These are phyloP conservation scores for Cucurbita argyrosperma DNA, from an alignment of 306 rosid species.

Conservation along the genomic window DNA sequence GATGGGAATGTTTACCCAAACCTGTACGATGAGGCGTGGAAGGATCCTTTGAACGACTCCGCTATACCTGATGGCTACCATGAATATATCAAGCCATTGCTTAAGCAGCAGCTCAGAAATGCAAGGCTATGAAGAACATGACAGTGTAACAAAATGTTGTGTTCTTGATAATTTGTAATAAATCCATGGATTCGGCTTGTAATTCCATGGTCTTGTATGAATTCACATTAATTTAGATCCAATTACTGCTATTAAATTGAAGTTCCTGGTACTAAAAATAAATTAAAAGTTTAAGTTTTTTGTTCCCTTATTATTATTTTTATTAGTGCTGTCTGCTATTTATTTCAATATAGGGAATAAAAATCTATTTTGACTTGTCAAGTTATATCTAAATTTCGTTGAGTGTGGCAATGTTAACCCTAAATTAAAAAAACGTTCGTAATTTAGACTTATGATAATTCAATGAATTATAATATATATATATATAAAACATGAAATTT, in stretches of 20 bases:
- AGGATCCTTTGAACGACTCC: slow-evolving; percentile 83
- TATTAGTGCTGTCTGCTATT: neutral
- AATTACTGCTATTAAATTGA: neutral
- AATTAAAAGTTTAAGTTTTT: neutral
- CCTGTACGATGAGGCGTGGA: slow-evolving; percentile 85
- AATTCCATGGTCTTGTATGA: neutral
- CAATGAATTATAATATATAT: too few relatives aligned
- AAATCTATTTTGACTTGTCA: neutral
- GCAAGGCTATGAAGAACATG: slow-evolving; percentile 47
- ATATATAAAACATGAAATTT: too few relatives aligned
- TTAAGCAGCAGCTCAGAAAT: slow-evolving; percentile 72
- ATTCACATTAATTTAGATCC: neutral
- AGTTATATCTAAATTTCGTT: too few relatives aligned
- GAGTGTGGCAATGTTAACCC: too few relatives aligned
- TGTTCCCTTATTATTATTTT: neutral
- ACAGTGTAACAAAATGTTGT: neutral
- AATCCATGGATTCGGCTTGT: neutral
- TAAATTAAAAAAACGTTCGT: too few relatives aligned
- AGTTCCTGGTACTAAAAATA: neutral
- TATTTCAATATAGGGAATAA: too few relatives aligned
- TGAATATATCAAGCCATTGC: slow-evolving; percentile 66
- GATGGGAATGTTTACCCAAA: slow-evolving; percentile 90
- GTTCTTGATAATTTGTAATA: neutral
- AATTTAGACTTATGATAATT: too few relatives aligned
- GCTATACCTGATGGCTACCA: slow-evolving; percentile 76